A percentile compares a stretch with the other conserved stretches of the same genome.
phyloP scores from a whole-genome alignment of 495 filamentous ascomycete species.

The Aspergillus ellipticus region DNA sequence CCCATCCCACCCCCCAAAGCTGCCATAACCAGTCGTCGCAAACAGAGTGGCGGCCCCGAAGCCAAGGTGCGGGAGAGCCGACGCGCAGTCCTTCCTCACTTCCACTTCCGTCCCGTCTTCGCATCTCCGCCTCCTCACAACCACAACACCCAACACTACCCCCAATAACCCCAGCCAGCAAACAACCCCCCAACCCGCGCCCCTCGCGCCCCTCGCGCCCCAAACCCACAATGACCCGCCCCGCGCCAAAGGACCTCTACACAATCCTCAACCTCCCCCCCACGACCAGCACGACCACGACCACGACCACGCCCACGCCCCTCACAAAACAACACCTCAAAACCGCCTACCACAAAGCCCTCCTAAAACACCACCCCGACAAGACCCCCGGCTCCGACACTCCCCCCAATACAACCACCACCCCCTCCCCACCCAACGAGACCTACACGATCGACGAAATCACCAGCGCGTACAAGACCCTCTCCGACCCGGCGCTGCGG shows the following conservation, averaged over 20 bases:
- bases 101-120: too few species aligned
- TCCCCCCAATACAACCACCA: neutral
- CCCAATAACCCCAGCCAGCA: too few species aligned
- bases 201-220: conserved; percentile 1
- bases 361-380: conserved; percentile 80
- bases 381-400: conserved; percentile 48
- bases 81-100: too few species aligned
- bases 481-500: conserved; percentile 56
- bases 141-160: too few species aligned
- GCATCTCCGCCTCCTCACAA: too few species aligned
- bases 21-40: too few species aligned
- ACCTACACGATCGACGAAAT: conserved; percentile 74
- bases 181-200: too few species aligned
- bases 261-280: conserved; percentile 51
- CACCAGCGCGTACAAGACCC: conserved; percentile 65
- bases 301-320: conserved; percentile 8
- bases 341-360: conserved; percentile 70
- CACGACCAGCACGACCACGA: conserved; percentile 4
- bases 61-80: too few species aligned
- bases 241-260: conserved; percentile 41
- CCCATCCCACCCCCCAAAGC: neutral
- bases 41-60: too few species aligned
- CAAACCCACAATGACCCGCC: conserved; percentile 21
- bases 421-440: neutral
- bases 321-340: conserved; percentile 56